These are phyloP conservation scores for Pisolithus microcarpus DNA, from an alignment of 768 basidiomycete species.

Conservation along the genomic window DNA sequence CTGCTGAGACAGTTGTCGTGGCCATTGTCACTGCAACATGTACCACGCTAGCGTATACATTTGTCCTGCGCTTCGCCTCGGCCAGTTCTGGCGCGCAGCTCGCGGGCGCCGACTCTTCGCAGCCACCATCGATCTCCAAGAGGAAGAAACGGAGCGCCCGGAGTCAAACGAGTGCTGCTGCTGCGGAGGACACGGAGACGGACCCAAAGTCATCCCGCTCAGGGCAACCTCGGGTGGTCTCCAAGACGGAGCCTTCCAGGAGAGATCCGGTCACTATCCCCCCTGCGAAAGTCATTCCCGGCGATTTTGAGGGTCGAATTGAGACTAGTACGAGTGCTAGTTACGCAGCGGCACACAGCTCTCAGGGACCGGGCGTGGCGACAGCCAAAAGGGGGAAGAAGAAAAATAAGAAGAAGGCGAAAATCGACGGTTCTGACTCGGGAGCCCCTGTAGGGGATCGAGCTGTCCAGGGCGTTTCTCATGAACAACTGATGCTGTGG, in stretches of 20 bases:
- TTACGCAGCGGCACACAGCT: slow-evolving; percentile 3
- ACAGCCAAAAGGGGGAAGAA: slow-evolving; percentile 32
- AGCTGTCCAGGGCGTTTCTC: neutral
- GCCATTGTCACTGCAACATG: slow-evolving; percentile 27
- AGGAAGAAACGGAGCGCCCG: slow-evolving; percentile 24
- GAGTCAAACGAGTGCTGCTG: slow-evolving; percentile 7
- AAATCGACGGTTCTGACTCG: neutral
- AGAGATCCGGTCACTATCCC: slow-evolving; percentile 26
- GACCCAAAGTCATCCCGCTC: neutral
- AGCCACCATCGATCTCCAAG: slow-evolving; percentile 12
- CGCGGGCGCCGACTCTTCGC: neutral
- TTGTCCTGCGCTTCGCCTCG: slow-evolving; percentile 16
- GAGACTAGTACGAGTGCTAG: slow-evolving; percentile 3
- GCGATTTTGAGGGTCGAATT: slow-evolving; percentile 32
- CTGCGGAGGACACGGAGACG: slow-evolving; percentile 13
- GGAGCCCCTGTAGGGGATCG: slow-evolving; percentile 15
- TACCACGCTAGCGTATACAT: slow-evolving; percentile 36
- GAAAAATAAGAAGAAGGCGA: slow-evolving; percentile 42
- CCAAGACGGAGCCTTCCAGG: slow-evolving; percentile 7
- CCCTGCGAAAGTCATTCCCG: slow-evolving; percentile 38
- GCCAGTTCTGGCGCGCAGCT: neutral
- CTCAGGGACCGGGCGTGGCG: slow-evolving; percentile 4
- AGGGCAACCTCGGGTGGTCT: slow-evolving; percentile 15
- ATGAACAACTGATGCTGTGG: neutral
- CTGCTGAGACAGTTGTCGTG: slow-evolving; percentile 31